These are phyloP conservation scores for Citrullus amarus DNA, from an alignment of 306 rosid species.

Conservation along the genomic window DNA sequence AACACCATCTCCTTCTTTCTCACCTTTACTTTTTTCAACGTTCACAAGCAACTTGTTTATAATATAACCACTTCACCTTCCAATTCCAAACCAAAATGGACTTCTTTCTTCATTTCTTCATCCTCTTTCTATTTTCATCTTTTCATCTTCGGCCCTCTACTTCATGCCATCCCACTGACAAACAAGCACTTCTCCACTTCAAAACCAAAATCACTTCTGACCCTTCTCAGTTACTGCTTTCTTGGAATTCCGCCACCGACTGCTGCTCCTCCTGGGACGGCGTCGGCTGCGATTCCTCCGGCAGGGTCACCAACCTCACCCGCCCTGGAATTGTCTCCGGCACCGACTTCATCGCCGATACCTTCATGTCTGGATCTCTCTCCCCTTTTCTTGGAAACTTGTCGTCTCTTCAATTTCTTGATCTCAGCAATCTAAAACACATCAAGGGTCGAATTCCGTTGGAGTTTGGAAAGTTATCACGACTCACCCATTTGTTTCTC, in stretches of 20 bases:
- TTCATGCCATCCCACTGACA: constrained; percentile 36
- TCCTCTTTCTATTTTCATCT: constrained; percentile 6
- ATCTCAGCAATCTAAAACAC: constrained; percentile 36
- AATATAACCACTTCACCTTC: too few species aligned
- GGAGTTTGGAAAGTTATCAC: constrained; percentile 26
- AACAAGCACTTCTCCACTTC: constrained; percentile 42
- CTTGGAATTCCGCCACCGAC: constrained; percentile 44
- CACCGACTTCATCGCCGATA: constrained; percentile 26
- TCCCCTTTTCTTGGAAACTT: constrained; percentile 65
- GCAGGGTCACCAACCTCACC: constrained; percentile 36
- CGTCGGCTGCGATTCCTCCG: constrained; percentile 31
- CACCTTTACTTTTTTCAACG: not conserved
- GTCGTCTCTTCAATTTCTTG: constrained; percentile 29
- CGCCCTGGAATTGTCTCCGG: constrained; percentile 20
- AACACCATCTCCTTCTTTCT: not conserved
- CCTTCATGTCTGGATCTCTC: constrained; percentile 36
- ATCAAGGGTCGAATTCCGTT: constrained; percentile 42
- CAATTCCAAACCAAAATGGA: not conserved
- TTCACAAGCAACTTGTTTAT: not conserved
- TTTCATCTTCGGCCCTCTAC: constrained; percentile 8
- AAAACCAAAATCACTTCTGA: constrained; percentile 33
- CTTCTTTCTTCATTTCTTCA: constrained; percentile 4
- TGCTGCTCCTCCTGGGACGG: constrained; percentile 60
- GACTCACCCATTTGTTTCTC: constrained; percentile 31
- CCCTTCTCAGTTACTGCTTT: constrained; percentile 35